A percentile compares a stretch with the other conserved stretches of the same genome.
Conservation (phyloP, 1,284 basidiomycete species). For the Phylloboletellus chloephorus region DNA sequence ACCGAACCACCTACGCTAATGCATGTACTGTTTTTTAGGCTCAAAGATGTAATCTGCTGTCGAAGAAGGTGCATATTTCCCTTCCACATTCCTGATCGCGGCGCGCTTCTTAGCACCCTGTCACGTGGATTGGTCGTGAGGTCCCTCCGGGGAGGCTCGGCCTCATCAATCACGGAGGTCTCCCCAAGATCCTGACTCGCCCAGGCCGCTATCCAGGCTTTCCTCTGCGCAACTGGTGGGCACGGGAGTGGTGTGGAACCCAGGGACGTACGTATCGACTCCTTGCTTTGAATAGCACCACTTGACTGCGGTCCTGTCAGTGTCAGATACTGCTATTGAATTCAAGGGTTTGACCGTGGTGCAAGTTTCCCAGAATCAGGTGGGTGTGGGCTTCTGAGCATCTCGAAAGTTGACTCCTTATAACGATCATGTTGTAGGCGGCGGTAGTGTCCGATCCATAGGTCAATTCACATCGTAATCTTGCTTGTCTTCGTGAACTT, state of each 20-base stretch:
- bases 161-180: constrained; percentile 71
- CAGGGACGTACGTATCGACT: constrained; percentile 50
- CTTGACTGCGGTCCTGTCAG: constrained; percentile 31
- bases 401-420: neutral
- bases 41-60: constrained; percentile 47
- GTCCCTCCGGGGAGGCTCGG: constrained; percentile 63
- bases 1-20: constrained; percentile 2
- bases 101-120: constrained; percentile 40
- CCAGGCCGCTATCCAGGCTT: constrained; percentile 72
- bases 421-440: constrained; percentile 37
- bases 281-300: constrained; percentile 4
- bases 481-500: neutral
- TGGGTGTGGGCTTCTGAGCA: constrained; percentile 8
- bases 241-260: constrained; percentile 59
- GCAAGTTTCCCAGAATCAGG: constrained; percentile 74
- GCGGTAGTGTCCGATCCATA: constrained; percentile 75
- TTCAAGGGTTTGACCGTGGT: constrained; percentile 74
- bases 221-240: constrained; percentile 79
- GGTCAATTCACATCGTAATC: constrained; percentile 15
- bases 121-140: constrained; percentile 65
- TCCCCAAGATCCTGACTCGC: constrained; percentile 63
- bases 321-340: constrained; percentile 73
- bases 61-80: constrained; percentile 37
- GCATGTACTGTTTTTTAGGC: constrained; percentile 36
- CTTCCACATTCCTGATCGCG: constrained; percentile 6